phyloP scores from a whole-genome alignment of 2,329 filamentous ascomycete genomes.

The Exserohilum rostratum region DNA sequence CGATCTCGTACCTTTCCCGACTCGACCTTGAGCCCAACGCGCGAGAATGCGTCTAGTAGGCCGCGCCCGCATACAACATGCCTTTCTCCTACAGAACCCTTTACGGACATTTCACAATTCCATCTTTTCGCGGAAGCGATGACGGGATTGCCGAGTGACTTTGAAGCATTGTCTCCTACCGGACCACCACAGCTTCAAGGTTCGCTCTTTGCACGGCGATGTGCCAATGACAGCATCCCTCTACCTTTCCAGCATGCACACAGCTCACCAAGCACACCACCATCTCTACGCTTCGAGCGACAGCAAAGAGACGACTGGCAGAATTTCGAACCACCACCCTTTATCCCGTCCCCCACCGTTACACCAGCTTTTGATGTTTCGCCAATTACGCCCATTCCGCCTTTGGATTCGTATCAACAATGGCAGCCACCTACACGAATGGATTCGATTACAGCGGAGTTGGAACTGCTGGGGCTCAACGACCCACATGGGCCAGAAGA shows the following conservation, averaged over 20 bases:
- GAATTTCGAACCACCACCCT: slow-evolving; percentile 28
- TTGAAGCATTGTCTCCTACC: slow-evolving; percentile 41
- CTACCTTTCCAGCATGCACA: slow-evolving; percentile 28
- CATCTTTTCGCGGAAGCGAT: slow-evolving; percentile 50
- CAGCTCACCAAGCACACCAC: slow-evolving; percentile 15
- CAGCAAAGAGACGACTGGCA: slow-evolving; percentile 32
- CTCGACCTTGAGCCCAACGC: slow-evolving; percentile 23
- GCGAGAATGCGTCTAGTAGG: slow-evolving; percentile 23
- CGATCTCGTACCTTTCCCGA: slow-evolving; percentile 40
- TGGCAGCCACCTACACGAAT: slow-evolving; percentile 28
- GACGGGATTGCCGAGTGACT: slow-evolving; percentile 38
- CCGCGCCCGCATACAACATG: slow-evolving; percentile 41
- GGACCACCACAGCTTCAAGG: slow-evolving; percentile 40
- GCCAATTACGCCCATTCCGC: slow-evolving; percentile 9
- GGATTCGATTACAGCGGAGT: slow-evolving; percentile 35
- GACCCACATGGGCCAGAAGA: slow-evolving; percentile 41
- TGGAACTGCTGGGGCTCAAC: slow-evolving; percentile 39
- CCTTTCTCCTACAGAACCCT: slow-evolving; percentile 44
- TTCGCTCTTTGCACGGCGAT: slow-evolving; percentile 41
- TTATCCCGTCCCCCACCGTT: slow-evolving; percentile 13
- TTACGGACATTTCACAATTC: slow-evolving; percentile 44
- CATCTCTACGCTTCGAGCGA: slow-evolving; percentile 11
- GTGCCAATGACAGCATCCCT: slow-evolving; percentile 34
- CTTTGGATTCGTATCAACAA: slow-evolving; percentile 18
- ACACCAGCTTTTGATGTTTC: slow-evolving; percentile 15